phyloP scores from a whole-genome alignment of 352 stramenopile genomes.

The Phytophthora aleatoria region DNA sequence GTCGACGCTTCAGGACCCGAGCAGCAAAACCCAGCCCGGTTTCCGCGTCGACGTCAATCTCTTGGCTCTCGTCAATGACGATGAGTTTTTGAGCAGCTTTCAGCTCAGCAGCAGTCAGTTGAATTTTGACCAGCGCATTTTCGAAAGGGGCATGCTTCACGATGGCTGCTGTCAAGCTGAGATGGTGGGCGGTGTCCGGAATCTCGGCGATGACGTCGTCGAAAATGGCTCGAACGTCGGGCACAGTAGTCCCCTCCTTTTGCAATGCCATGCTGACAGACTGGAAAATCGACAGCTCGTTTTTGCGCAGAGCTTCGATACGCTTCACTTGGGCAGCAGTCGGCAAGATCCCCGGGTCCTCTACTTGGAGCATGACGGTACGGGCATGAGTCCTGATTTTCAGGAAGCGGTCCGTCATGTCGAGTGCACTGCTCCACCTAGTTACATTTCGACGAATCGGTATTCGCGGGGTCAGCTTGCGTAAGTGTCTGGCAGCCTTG shows the following conservation, averaged over 20 bases:
- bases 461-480: slow-evolving; percentile 1
- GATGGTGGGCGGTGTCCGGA: neutral
- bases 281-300: neutral
- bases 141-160: neutral
- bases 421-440: neutral
- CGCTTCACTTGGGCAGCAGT: neutral
- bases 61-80: too few relatives aligned
- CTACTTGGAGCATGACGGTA: neutral
- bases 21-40: too few relatives aligned
- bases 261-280: slow-evolving; percentile 2
- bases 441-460: neutral
- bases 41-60: too few relatives aligned
- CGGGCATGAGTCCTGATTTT: neutral
- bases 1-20: too few relatives aligned
- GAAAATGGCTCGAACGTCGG: slow-evolving; percentile 4
- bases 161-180: neutral
- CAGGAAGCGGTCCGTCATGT: neutral
- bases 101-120: neutral
- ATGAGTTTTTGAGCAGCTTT: too few relatives aligned
- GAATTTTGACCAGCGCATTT: neutral
- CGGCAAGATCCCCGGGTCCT: neutral
- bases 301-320: neutral
- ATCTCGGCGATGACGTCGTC: neutral
- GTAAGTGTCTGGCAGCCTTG: neutral
- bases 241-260: neutral